Conservation (phyloP, 139 green algal genomes). For the Chlamydomonas sphaeroides region DNA sequence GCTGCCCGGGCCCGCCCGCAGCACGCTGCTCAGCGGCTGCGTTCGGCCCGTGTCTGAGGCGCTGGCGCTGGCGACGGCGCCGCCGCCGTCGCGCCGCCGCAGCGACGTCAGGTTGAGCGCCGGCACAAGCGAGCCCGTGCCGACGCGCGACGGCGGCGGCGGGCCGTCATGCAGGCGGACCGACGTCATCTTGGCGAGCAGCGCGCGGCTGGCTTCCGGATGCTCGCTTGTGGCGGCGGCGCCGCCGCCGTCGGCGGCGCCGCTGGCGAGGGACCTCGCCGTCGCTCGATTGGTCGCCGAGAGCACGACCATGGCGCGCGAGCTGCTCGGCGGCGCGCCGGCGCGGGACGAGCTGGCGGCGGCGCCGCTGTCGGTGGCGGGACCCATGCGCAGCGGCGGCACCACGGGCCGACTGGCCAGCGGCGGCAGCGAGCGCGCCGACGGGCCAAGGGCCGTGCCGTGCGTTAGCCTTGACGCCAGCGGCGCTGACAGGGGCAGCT, state of each 20-base stretch:
- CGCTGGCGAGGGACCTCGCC: not conserved
- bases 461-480: no score
- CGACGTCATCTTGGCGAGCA: no score
- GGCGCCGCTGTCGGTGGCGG: not conserved
- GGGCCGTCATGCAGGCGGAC: no score
- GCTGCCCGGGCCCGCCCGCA: not conserved
- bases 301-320: conserved; percentile 24
- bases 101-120: conserved; percentile 28
- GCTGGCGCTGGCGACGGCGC: not conserved
- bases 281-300: conserved; percentile 19
- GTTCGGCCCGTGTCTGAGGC: conserved; percentile 29
- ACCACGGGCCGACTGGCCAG: not conserved
- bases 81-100: not conserved
- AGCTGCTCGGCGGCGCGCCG: not conserved
- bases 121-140: not conserved
- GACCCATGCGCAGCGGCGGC: not conserved
- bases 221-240: no score
- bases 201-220: no score
- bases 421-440: not conserved
- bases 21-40: conserved; percentile 17
- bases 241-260: not conserved
- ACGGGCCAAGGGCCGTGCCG: no score
- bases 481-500: no score
- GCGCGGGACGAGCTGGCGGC: not conserved
- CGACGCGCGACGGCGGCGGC: not conserved